A percentile compares a stretch with the other conserved stretches of the same genome.
Conservation (phyloP, 306 rosid genomes). For the Quercus glauca region DNA sequence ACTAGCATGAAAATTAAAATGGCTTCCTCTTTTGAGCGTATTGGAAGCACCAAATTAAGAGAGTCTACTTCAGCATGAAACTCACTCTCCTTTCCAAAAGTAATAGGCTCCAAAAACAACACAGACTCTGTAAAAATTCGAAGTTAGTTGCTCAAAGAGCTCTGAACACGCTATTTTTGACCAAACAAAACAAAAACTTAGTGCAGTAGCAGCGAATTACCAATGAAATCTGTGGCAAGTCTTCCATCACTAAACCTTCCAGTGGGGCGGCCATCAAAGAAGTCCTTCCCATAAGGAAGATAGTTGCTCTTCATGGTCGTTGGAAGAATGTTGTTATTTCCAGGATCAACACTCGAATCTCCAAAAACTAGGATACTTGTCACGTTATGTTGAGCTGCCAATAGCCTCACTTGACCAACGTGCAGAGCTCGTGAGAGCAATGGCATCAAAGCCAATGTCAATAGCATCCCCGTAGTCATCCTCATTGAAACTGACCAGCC, state of each 20-base stretch:
- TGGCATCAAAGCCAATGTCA: constrained; percentile 22
- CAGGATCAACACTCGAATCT: constrained; percentile 82
- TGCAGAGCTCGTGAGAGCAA: constrained; percentile 21
- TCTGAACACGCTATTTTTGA: no score
- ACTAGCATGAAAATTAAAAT: neutral
- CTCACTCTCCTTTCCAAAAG: neutral
- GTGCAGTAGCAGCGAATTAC: constrained; percentile 22
- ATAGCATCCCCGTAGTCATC: neutral
- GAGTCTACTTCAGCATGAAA: neutral
- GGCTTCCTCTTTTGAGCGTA: neutral
- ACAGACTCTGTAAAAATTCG: neutral
- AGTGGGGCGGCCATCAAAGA: constrained; percentile 56
- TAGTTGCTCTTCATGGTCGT: constrained; percentile 63
- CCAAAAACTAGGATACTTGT: constrained; percentile 62
- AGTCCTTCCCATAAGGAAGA: constrained; percentile 68
- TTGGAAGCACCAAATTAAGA: neutral
- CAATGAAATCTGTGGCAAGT: constrained; percentile 74
- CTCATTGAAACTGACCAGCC: neutral
- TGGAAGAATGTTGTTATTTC: constrained; percentile 64
- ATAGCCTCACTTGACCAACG: constrained; percentile 6
- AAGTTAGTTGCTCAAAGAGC: neutral
- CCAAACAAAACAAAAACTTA: no score
- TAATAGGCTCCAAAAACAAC: neutral
- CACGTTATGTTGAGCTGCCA: constrained; percentile 36
- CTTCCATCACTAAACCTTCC: constrained; percentile 70